phyloP scores from a whole-genome alignment of 2,329 filamentous ascomycete genomes.

The Calonectria fujianensis region DNA sequence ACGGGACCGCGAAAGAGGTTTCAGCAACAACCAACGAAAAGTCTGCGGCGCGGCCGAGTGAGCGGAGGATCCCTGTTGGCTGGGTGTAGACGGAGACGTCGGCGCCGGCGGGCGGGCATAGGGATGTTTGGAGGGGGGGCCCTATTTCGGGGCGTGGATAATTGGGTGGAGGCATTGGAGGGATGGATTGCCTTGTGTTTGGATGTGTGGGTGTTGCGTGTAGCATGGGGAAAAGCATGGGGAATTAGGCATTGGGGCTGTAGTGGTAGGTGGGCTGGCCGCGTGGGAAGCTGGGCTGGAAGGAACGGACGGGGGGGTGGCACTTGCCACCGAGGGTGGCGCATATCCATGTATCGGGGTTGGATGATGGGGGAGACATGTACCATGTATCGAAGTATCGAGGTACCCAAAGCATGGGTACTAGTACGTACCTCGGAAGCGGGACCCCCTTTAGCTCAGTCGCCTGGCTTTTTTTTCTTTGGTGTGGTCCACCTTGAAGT shows the following conservation, averaged over 20 bases:
- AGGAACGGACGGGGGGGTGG: constrained; percentile 36
- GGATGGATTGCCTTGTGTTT: constrained; percentile 31
- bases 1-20: constrained; percentile 38
- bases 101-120: constrained; percentile 46
- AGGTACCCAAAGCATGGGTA: constrained; percentile 38
- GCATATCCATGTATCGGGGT: constrained; percentile 54
- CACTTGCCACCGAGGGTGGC: constrained; percentile 25
- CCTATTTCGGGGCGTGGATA: constrained; percentile 39
- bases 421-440: constrained; percentile 46
- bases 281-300: constrained; percentile 50
- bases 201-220: constrained; percentile 34
- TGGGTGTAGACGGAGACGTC: constrained; percentile 46
- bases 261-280: constrained; percentile 51
- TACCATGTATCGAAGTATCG: constrained; percentile 38
- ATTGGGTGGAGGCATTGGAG: constrained; percentile 34
- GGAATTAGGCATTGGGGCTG: constrained; percentile 53
- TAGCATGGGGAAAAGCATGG: constrained; percentile 52
- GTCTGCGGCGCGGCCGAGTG: constrained; percentile 53
- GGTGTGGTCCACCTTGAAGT: constrained; percentile 29
- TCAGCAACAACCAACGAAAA: constrained; percentile 44
- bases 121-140: constrained; percentile 39
- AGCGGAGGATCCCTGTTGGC: constrained; percentile 51
- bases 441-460: constrained; percentile 31
- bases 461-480: constrained; percentile 23
- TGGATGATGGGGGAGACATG: constrained; percentile 9